These are phyloP conservation scores for Tylopilus sp. DNA, from an alignment of 768 basidiomycete genomes.

Conservation along the genomic window DNA sequence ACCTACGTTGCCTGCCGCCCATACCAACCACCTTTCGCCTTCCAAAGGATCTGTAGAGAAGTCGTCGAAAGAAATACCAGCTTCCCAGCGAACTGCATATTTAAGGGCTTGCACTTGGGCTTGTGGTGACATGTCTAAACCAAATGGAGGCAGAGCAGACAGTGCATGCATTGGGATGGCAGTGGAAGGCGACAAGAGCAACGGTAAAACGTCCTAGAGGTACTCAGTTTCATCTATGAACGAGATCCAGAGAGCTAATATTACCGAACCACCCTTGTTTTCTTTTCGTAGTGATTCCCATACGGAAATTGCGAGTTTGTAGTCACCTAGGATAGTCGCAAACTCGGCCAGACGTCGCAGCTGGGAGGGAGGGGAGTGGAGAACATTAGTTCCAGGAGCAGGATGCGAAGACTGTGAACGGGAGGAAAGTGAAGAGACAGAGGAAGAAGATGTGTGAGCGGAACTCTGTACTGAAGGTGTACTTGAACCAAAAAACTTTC, in stretches of 20 bases:
- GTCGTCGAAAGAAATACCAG: constrained; percentile 53
- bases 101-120: constrained; percentile 66
- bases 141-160: constrained; percentile 40
- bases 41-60: constrained; percentile 58
- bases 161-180: constrained; percentile 58
- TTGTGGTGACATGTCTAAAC: constrained; percentile 51
- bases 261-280: constrained; percentile 80
- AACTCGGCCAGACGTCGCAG: constrained; percentile 93
- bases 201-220: constrained; percentile 74
- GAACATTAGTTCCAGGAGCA: constrained; percentile 12
- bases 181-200: constrained; percentile 66
- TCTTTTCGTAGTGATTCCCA: constrained; percentile 91
- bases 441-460: constrained; percentile 38
- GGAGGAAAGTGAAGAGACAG: constrained; percentile 31
- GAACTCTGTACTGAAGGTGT: constrained; percentile 44
- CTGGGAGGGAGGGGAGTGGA: constrained; percentile 51
- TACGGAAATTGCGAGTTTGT: constrained; percentile 73
- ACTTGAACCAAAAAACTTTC: constrained; percentile 74
- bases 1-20: constrained; percentile 79
- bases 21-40: constrained; percentile 83
- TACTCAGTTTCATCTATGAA: constrained; percentile 9
- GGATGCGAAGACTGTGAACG: constrained; percentile 38
- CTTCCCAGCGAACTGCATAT: constrained; percentile 77
- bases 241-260: background rate
- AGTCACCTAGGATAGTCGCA: constrained; percentile 88